Conservation (phyloP, 805 yeast species). For the Ogataea parapolymorpha region DNA sequence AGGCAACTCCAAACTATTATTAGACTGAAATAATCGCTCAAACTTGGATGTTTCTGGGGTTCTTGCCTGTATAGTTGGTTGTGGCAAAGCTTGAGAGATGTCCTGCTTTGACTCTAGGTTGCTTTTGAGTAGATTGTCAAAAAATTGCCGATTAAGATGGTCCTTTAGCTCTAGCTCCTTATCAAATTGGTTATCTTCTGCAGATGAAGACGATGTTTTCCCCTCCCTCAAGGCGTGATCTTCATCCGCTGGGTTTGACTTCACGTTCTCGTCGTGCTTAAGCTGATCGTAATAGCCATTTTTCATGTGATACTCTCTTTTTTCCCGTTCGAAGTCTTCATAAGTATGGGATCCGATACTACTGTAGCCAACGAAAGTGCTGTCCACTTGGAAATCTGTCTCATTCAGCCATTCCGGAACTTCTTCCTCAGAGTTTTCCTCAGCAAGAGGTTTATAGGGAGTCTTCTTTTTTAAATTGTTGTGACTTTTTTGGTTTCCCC, state of each 20-base stretch:
- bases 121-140: slow-evolving; percentile 14
- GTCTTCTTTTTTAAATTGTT: slow-evolving; percentile 7
- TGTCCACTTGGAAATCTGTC: slow-evolving; percentile 31
- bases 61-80: not conserved
- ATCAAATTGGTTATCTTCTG: slow-evolving; percentile 19
- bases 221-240: no score
- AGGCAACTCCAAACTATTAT: slow-evolving; percentile 1
- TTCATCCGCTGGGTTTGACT: no score
- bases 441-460: not conserved
- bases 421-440: slow-evolving; percentile 19
- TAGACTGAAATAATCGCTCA: slow-evolving; percentile 18
- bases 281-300: slow-evolving; percentile 11
- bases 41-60: slow-evolving; percentile 21
- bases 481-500: slow-evolving; percentile 1
- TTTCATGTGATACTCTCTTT: slow-evolving; percentile 20
- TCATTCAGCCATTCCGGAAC: slow-evolving; percentile 33
- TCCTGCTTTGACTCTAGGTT: not conserved
- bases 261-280: no score
- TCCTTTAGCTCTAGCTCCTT: slow-evolving; percentile 19
- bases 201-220: not conserved
- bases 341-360: slow-evolving; percentile 25
- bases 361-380: slow-evolving; percentile 26
- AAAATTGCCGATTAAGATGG: slow-evolving; percentile 23
- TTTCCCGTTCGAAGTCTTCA: slow-evolving; percentile 32
- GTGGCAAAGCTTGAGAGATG: no score